Base-by-base conservation (phyloP, 2,329 filamentous ascomycete species). In the Ilyonectria mors-panacis region DNA sequence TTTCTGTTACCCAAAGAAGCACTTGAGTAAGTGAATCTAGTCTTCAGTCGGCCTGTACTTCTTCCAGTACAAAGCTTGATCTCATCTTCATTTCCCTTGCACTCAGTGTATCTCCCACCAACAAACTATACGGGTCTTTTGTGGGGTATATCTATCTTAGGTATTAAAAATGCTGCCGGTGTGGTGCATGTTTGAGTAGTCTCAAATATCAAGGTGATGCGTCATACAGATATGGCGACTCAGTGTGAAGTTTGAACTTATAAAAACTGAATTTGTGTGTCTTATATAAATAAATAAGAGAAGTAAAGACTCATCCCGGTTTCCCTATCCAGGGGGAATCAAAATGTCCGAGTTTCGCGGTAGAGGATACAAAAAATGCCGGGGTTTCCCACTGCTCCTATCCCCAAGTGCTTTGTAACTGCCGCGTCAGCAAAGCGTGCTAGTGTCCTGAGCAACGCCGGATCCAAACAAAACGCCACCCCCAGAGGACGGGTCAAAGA, bases 391-490 rank as follows among this genome's bases (percentile, higher is more conserved):
- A 57, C 30, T 44, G 33, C 54, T 53, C 59, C 53, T 45, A 42
- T 60, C 64, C 64, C 64, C 45, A 23, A 23, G 33, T 63, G 59
- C 54, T 59, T 62, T 55, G 21, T 56, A 62, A 45, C 30, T 50
- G 56, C 48, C 54, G 59, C 59, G 44, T 57, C 39, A 57, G 64
- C 53, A 54, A 57, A 60, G 35, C 57, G 28, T 53, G 48, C 62
- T 42, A 51, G 13, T 65, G n/a, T 67, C 63, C 57, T 67, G 54
- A 58, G 42, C 66, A 75, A 75, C 73, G 70, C 73, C 72, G 57
- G 45, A 63, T 60, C 67, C 57, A 30, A 42, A 51, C 15, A 53
- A 50, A 65, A 65, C 63, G 65, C 63, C 73, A 67, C 65, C 39
- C 48, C 44, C 19, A 63, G 54, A 60, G 33, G 55, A 51, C 23